Percentiles rank a stretch among this genome's conserved stretches.
Evolutionary conservation across 2,329 filamentous ascomycete genomes (phyloP).

Genomic region (Paracamarosporium sp.): DNA sequence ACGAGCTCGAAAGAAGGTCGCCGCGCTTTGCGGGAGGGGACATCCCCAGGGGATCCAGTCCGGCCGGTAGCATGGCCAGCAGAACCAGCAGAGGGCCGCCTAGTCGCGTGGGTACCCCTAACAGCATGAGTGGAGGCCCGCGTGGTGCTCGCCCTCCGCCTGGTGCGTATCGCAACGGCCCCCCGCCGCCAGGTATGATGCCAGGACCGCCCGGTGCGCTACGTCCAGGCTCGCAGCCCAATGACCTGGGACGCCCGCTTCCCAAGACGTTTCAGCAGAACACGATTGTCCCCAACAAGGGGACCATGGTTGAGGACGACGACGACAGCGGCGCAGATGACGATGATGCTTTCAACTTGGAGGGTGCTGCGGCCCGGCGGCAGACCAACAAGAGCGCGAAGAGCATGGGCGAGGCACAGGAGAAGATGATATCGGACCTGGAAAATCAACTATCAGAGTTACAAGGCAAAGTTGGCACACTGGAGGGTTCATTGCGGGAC

Average conservation of each 20-base stretch:
- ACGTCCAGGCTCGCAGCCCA: slow-evolving; percentile 41
- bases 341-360: slow-evolving; percentile 68
- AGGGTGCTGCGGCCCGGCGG: slow-evolving; percentile 50
- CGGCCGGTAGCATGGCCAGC: slow-evolving; percentile 63
- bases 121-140: slow-evolving; percentile 58
- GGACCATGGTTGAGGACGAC: slow-evolving; percentile 88
- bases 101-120: slow-evolving; percentile 63
- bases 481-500: slow-evolving; percentile 72
- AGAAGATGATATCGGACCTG: slow-evolving; percentile 71
- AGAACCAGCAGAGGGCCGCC: slow-evolving; percentile 62
- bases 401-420: slow-evolving; percentile 41
- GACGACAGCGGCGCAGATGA: slow-evolving; percentile 61
- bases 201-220: slow-evolving; percentile 53
- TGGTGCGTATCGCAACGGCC: slow-evolving; percentile 36
- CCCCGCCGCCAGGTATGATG: slow-evolving; percentile 46
- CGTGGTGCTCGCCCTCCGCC: slow-evolving; percentile 46
- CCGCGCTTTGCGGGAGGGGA: slow-evolving; percentile 78
- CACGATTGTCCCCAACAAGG: slow-evolving; percentile 97
- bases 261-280: slow-evolving; percentile 94
- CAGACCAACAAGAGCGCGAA: slow-evolving; percentile 54
- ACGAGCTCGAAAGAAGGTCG: slow-evolving; percentile 89
- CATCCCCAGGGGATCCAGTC: slow-evolving; percentile 70
- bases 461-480: slow-evolving; percentile 72
- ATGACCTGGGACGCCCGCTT: slow-evolving; percentile 76
- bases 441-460: slow-evolving; percentile 78